Conservation (phyloP, 805 yeast species). For the Candida odintsovae region DNA sequence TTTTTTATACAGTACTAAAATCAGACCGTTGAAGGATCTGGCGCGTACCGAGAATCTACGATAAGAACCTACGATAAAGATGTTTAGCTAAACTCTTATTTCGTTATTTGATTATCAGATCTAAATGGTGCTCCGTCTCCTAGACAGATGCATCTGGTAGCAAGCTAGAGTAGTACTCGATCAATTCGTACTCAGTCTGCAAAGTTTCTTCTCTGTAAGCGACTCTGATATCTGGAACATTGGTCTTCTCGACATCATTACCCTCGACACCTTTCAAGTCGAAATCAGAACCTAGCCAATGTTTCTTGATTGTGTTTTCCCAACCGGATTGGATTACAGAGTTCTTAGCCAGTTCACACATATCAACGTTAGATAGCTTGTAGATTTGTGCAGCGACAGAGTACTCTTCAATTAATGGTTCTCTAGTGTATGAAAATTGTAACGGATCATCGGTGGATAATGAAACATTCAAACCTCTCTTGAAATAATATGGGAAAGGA, state of each 20-base stretch:
- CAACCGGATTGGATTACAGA: constrained; percentile 94
- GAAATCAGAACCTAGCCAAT: constrained; percentile 82
- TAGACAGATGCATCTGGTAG: neutral
- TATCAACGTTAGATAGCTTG: constrained; percentile 88
- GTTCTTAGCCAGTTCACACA: constrained; percentile 94
- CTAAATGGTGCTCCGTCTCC: neutral
- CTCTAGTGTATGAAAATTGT: constrained; percentile 95
- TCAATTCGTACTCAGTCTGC: constrained; percentile 61
- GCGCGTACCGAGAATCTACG: neutral
- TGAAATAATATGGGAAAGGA: constrained; percentile 88
- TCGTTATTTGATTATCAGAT: too few species aligned
- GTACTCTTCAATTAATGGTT: constrained; percentile 95
- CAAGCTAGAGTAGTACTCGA: constrained; percentile 45
- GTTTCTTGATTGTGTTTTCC: constrained; percentile 78
- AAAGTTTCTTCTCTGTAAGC: constrained; percentile 81
- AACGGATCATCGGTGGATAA: constrained; percentile 96
- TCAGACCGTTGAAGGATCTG: too few species aligned
- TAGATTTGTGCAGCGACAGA: constrained; percentile 98
- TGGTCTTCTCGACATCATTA: constrained; percentile 88
- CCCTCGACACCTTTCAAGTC: constrained; percentile 62
- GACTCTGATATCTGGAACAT: constrained; percentile 86
- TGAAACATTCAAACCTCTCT: constrained; percentile 90
- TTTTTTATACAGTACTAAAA: too few species aligned
- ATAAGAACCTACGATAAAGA: too few species aligned
- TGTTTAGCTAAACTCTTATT: too few species aligned